These are phyloP conservation scores for Aspergillus clavatus DNA, from an alignment of 2,329 filamentous ascomycete species.

Conservation along the genomic window DNA sequence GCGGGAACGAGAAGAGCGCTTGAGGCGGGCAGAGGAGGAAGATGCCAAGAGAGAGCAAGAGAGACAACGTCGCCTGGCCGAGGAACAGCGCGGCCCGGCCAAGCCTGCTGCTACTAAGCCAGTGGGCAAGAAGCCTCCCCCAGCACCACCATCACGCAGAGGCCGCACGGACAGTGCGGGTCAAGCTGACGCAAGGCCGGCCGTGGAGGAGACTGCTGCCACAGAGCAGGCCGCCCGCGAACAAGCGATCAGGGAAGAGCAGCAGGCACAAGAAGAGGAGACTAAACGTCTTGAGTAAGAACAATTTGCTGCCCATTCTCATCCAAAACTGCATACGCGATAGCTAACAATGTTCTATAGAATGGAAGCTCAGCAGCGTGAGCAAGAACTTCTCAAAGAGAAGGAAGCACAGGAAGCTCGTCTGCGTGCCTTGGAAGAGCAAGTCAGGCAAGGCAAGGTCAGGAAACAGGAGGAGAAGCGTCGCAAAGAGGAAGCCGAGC, in stretches of 20 bases:
- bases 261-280: conserved; percentile 68
- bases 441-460: conserved; percentile 86
- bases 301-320: conserved; percentile 37
- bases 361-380: conserved; percentile 66
- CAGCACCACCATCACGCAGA: conserved; percentile 67
- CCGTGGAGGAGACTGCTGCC: conserved; percentile 57
- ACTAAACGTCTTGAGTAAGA: conserved; percentile 73
- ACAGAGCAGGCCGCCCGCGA: conserved; percentile 57
- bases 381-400: conserved; percentile 75
- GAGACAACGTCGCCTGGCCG: conserved; percentile 73
- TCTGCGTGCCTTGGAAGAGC: conserved; percentile 84
- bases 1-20: conserved; percentile 78
- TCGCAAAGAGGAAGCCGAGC: conserved; percentile 79
- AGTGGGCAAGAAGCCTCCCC: conserved; percentile 67
- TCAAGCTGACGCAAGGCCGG: conserved; percentile 54
- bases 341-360: conserved; percentile 43
- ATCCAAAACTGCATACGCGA: neutral
- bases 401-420: conserved; percentile 76
- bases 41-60: conserved; percentile 84
- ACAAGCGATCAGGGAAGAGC: conserved; percentile 57
- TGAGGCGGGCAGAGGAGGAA: conserved; percentile 88
- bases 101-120: conserved; percentile 54
- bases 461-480: conserved; percentile 97
- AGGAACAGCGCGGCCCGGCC: conserved; percentile 57
- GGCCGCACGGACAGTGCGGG: conserved; percentile 52